Evolutionary conservation across 2,329 filamentous ascomycete species (phyloP).

Genomic region (Fusarium nisikadoi): DNA sequence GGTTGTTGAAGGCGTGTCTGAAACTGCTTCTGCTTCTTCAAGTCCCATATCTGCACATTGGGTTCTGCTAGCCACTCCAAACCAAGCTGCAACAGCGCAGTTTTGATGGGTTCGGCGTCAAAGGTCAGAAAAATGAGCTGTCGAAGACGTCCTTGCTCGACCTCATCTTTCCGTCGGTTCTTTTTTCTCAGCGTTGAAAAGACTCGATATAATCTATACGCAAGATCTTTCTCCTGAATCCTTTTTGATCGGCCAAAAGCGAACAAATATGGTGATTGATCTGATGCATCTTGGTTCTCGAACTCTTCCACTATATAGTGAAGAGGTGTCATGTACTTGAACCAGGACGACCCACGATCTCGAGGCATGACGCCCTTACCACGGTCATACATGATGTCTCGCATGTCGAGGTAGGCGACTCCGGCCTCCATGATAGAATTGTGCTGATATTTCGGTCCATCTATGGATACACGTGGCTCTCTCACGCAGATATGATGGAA

Average conservation of each 20-base stretch:
- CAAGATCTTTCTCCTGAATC: neutral
- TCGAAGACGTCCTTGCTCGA: neutral
- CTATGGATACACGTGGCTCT: neutral
- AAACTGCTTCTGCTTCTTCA: constrained; percentile 4
- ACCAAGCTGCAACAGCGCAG: neutral
- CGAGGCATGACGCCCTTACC: neutral
- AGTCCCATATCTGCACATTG: constrained; percentile 17
- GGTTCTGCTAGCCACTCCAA: constrained; percentile 7
- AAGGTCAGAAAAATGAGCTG: constrained; percentile 28
- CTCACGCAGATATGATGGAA: constrained; percentile 11
- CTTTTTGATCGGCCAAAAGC: constrained; percentile 28
- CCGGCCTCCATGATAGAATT: constrained; percentile 21
- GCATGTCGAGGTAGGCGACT: constrained; percentile 24
- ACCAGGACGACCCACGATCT: constrained; percentile 31
- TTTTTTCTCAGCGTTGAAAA: constrained; percentile 4
- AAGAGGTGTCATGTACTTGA: constrained; percentile 18
- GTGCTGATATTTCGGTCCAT: neutral
- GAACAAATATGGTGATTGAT: constrained; percentile 6
- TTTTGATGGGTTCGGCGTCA: neutral
- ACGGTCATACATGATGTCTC: constrained; percentile 1
- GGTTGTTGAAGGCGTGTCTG: constrained; percentile 9
- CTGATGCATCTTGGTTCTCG: neutral
- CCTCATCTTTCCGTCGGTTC: constrained; percentile 16
- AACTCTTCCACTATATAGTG: constrained; percentile 28
- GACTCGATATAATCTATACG: neutral